Evolutionary conservation across 2,329 filamentous ascomycete species (phyloP), one percentile per base, ranked within the genome.

Genomic region (Acrocalymma vagum): DNA sequence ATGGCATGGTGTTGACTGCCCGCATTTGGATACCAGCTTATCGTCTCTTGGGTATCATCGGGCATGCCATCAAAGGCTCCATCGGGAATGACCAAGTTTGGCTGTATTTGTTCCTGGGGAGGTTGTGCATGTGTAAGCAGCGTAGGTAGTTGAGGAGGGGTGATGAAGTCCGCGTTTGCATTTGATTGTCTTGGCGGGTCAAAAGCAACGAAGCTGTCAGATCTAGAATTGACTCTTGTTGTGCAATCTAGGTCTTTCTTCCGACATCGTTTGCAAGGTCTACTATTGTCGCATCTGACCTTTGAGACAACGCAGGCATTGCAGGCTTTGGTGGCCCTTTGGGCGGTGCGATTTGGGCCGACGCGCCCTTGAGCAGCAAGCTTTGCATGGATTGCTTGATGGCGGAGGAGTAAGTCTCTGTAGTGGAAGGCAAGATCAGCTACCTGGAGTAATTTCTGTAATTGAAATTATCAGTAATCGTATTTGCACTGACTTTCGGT

Each of bases 281-380:
- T 53, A 5, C 38, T 28, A 34, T 65, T 55, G 29, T 64, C 56
- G 28, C 63, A 67, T 37, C 63, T 67, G 11, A 63, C 47, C 38
- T 64, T 67, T 6, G 63, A 60, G 6, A 56, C 34, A 1, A 65
- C 61, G 29, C 63, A 65, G 3, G 59, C 34, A 40, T 65, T 57
- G 36, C 62, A 67, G n/a, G 63, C 62, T 39, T 57, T 58, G 4
- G 50, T 48, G 3, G 61, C 61, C 17, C 61, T 44, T 25, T 61
- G 57, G 3, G 39, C 36, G 5, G 48, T 29, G 13, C 58, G 45
- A 41, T 53, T 52, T 1, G 39, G 42, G 9, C 47, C 48, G 6
- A 51, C 42, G 7, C 50, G 47, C 10, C 51, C 58, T 25, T 54
- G 47, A 15, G 46, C 41, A 7, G 47, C 47, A 45, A 61, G 63